These are phyloP conservation scores for Colletotrichum sp. DNA, from an alignment of 2,329 filamentous ascomycete species.

Conservation along the genomic window DNA sequence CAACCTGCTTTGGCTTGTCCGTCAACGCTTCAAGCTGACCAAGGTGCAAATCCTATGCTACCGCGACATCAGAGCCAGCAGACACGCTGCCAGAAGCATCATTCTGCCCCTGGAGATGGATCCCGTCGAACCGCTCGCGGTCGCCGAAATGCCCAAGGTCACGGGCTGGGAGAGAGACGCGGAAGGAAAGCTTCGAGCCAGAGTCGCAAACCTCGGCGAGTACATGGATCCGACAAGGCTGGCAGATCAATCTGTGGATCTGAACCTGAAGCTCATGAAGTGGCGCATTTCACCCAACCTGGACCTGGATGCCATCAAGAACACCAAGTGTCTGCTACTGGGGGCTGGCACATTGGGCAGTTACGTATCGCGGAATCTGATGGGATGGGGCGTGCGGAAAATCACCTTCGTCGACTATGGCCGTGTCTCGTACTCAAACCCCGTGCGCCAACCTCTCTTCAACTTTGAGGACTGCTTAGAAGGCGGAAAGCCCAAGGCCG, in stretches of 20 bases:
- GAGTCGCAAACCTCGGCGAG: constrained; percentile 82
- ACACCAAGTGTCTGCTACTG: constrained; percentile 86
- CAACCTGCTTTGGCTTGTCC: constrained; percentile 85
- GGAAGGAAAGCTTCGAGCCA: constrained; percentile 77
- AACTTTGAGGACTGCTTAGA: constrained; percentile 86
- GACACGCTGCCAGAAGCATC: constrained; percentile 83
- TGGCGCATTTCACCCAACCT: constrained; percentile 93
- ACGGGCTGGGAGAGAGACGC: constrained; percentile 94
- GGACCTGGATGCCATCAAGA: constrained; percentile 86
- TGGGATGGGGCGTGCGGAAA: constrained; percentile 95
- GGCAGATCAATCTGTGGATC: constrained; percentile 92
- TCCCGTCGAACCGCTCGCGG: constrained; percentile 44
- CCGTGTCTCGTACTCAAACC: constrained; percentile 93
- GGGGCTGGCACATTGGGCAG: constrained; percentile 93
- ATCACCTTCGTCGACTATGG: constrained; percentile 97
- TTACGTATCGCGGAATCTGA: constrained; percentile 88
- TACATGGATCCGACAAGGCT: constrained; percentile 91
- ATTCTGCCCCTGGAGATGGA: constrained; percentile 72
- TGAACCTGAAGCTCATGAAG: constrained; percentile 98
- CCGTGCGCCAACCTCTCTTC: constrained; percentile 92
- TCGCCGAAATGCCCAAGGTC: constrained; percentile 77
- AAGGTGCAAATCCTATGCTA: constrained; percentile 89
- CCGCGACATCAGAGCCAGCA: constrained; percentile 77
- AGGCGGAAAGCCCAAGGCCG: constrained; percentile 85
- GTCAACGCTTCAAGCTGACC: constrained; percentile 78